These are phyloP conservation scores for Cenococcum geophilum DNA, from an alignment of 495 filamentous ascomycete genomes.

Conservation along the genomic window DNA sequence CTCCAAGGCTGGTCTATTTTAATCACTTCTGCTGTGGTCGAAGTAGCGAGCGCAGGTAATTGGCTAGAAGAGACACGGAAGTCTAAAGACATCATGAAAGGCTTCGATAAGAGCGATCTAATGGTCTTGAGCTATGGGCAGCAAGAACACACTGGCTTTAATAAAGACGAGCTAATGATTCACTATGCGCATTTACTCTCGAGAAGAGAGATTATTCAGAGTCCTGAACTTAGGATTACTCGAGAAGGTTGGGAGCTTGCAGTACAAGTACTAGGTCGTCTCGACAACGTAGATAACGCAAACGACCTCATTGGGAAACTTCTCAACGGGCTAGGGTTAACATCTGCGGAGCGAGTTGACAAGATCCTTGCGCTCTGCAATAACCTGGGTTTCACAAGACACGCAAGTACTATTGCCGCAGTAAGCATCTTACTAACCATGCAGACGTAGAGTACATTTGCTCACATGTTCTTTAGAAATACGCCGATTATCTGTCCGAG, in stretches of 20 bases:
- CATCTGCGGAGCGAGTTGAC: slow-evolving; percentile 62
- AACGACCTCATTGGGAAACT: slow-evolving; percentile 62
- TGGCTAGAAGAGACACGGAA: slow-evolving; percentile 54
- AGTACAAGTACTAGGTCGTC: slow-evolving; percentile 64
- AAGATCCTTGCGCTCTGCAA: slow-evolving; percentile 65
- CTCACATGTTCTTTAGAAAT: slow-evolving; percentile 50
- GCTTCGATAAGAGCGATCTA: slow-evolving; percentile 53
- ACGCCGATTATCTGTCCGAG: slow-evolving; percentile 62
- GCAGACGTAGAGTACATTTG: neutral
- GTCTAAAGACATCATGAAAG: slow-evolving; percentile 39
- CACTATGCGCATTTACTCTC: slow-evolving; percentile 58
- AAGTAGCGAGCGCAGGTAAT: slow-evolving; percentile 65
- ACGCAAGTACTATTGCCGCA: slow-evolving; percentile 68
- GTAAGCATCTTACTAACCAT: slow-evolving; percentile 46
- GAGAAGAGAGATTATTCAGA: slow-evolving; percentile 37
- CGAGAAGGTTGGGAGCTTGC: slow-evolving; percentile 81
- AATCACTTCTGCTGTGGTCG: slow-evolving; percentile 66
- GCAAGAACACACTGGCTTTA: slow-evolving; percentile 20
- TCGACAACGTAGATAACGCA: slow-evolving; percentile 59
- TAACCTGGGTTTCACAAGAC: slow-evolving; percentile 60
- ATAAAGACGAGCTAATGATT: slow-evolving; percentile 65
- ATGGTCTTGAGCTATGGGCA: slow-evolving; percentile 56
- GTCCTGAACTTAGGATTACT: slow-evolving; percentile 35
- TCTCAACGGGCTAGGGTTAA: slow-evolving; percentile 56
- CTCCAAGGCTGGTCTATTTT: slow-evolving; percentile 72